Base-by-base conservation (phyloP, 2,329 filamentous ascomycete genomes). In the Fusarium lyarnte region DNA sequence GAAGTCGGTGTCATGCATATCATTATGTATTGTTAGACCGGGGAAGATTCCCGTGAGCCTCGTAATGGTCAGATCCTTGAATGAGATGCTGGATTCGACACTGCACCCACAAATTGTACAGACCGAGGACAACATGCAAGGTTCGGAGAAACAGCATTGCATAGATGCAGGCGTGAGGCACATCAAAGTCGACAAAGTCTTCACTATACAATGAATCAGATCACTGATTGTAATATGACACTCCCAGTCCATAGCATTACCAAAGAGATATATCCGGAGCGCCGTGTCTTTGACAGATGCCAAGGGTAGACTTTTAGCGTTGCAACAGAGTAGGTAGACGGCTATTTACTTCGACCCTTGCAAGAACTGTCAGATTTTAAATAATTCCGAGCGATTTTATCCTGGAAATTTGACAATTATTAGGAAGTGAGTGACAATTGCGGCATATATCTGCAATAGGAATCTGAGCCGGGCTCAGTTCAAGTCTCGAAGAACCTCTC, bases 371-470 rank as follows among this genome's bases (percentile, higher is more conserved):
- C 39, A 53, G 63, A 25, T 42, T 59, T 25, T 35, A 23, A 35
- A 33, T n/a, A 57, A 36, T 36, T n/a, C 27, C 25, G 33, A 61
- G 58, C 31, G 39, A 57, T 58, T 58, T 46, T 23, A 31, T 33
- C 39, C 39, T 58, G 25, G 49, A 36, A 47, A 47, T 54, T 67
- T 63, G 36, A 54, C 35, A 72, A 38, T n/a, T 23, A 43, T 45
- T 46, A 35, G 31, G 27, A 39, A 23, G 43, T n/a, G 43, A 57
- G 38, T 57, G 25, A 60, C 31, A 31, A 46, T 39, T n/a, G 42
- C 66, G 57, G 54, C 43, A 58, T 35, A 60, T 42, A 55, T 27
- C 70, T 70, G 35, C 38, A 63, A 73, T 58, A 66, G 70, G 70
- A 25, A 73, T 68, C 41, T 53, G 42, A 63, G 49, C 70, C 58